phyloP scores from a whole-genome alignment of 78 protist species.

The Chrysochromulina parva region DNA sequence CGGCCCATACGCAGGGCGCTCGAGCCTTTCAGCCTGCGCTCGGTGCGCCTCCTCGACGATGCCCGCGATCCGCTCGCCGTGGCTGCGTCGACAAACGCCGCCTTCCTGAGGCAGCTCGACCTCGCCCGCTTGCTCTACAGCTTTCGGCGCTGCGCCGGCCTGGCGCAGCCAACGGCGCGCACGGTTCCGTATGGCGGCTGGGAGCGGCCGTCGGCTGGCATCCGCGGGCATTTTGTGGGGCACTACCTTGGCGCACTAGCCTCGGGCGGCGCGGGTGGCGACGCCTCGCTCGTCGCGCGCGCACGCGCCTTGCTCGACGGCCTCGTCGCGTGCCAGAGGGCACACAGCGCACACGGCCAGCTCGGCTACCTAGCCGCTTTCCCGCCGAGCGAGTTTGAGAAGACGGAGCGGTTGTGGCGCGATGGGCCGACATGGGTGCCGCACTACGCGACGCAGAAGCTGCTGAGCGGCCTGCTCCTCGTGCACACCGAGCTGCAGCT shows the following conservation, averaged over 20 bases:
- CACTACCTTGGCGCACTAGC: background rate
- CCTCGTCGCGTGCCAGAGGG: background rate
- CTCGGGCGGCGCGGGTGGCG: background rate
- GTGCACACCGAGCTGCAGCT: background rate
- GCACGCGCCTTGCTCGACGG: background rate
- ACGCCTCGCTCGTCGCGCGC: background rate
- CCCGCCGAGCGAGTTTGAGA: background rate
- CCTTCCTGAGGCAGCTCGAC: background rate
- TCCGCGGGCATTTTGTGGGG: constrained; percentile 18
- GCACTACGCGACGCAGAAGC: background rate
- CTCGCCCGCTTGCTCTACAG: background rate
- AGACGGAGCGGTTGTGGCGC: background rate
- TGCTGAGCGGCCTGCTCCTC: background rate
- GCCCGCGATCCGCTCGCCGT: background rate
- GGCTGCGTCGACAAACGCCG: background rate
- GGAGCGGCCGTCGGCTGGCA: background rate
- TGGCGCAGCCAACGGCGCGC: constrained; percentile 1
- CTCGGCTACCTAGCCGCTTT: background rate
- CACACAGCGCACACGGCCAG: background rate
- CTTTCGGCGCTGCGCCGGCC: background rate
- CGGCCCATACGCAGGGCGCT: background rate
- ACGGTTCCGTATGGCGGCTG: background rate
- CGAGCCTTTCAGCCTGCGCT: background rate
- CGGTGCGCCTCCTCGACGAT: background rate
- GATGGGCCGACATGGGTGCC: background rate